Base-by-base conservation (phyloP, 2,329 filamentous ascomycete species). In the Diaporthe humulicola region DNA sequence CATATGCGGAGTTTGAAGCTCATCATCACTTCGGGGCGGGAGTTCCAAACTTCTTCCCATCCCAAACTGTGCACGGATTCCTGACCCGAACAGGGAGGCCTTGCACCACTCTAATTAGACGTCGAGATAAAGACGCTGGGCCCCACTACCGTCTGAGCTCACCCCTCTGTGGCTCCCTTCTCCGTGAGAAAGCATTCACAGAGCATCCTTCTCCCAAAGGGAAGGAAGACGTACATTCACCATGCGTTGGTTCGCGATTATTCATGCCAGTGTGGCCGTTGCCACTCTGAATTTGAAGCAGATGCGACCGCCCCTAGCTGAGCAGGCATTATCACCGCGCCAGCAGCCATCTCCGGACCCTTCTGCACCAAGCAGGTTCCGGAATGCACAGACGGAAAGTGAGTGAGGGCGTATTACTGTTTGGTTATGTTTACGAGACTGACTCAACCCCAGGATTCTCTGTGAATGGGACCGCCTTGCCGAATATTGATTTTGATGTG, bases 401-500 rank as follows among this genome's bases (percentile, higher is more conserved):
- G 6, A 57, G 71, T 57, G 12, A 25, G 14, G 10, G 1, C 22
- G 3, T 12, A 19, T 25, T 40, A 8, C 33, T 19, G n/a, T 25
- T 25, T 22, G 28, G 2, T 7, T n/a, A 28, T 30, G 9, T 25
- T 6, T 17, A 4, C 17, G 30, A 42, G 28, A 19, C 19, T 66
- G 28, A 57, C 25, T 7, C 22, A 8, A n/a, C 12, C 5, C 12
- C 74, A 91, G 90, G 87, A 75, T 93, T 91, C 76, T 88, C 86
- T 42, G 90, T 93, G 52, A 89, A 94, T 78, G 90, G 92, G 17
- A 87, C 85, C 3, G 85, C 83, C 0, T 87, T 94, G 56, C 93
- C 93, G 0, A 90, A 93, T 17, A 90, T 95, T 0, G 79, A 87
- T 17, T 94, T 93, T 74, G 92, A 94, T 75, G 85, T 93, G 42